These are phyloP conservation scores for Amesomyces nigricolor DNA, from an alignment of 2,329 filamentous ascomycete species.

Conservation along the genomic window DNA sequence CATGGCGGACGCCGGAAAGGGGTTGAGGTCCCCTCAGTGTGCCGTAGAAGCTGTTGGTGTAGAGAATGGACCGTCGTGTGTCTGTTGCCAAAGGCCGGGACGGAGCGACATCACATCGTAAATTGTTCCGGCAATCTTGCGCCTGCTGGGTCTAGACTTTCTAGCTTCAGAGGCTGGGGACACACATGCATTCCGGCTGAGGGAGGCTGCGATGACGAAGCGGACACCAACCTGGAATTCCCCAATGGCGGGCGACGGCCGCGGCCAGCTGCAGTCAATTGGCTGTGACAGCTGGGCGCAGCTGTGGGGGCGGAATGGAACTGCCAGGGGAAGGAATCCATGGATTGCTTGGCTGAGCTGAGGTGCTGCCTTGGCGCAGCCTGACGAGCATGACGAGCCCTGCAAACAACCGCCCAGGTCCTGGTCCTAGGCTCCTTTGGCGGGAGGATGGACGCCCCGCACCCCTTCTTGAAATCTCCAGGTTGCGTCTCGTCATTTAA, in stretches of 20 bases:
- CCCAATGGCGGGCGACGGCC: constrained; percentile 11
- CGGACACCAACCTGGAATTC: constrained; percentile 11
- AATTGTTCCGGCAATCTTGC: constrained; percentile 17
- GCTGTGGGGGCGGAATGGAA: neutral
- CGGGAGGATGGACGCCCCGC: constrained; percentile 17
- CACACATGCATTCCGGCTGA: constrained; percentile 7
- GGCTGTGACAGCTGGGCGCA: constrained; percentile 7
- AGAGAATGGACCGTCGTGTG: constrained; percentile 14
- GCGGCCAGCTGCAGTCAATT: neutral
- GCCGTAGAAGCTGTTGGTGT: constrained; percentile 9
- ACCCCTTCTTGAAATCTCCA: constrained; percentile 20
- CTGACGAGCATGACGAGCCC: constrained; percentile 3
- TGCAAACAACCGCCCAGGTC: constrained; percentile 11
- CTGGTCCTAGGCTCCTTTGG: constrained; percentile 8
- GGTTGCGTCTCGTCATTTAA: constrained; percentile 22
- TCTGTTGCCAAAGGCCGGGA: constrained; percentile 17
- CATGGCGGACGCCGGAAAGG: constrained; percentile 61
- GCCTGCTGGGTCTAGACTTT: neutral
- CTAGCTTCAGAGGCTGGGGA: constrained; percentile 12
- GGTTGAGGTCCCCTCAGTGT: constrained; percentile 25
- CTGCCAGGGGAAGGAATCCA: too few relatives aligned
- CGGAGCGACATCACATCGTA: constrained; percentile 24
- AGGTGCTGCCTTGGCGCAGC: neutral
- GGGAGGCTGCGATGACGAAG: constrained; percentile 19
- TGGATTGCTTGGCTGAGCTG: neutral